Evolutionary conservation across 1,284 basidiomycete genomes (phyloP), one percentile per base, ranked within the genome.

Genomic region (Xerocomus cyaneibrunnescens): DNA sequence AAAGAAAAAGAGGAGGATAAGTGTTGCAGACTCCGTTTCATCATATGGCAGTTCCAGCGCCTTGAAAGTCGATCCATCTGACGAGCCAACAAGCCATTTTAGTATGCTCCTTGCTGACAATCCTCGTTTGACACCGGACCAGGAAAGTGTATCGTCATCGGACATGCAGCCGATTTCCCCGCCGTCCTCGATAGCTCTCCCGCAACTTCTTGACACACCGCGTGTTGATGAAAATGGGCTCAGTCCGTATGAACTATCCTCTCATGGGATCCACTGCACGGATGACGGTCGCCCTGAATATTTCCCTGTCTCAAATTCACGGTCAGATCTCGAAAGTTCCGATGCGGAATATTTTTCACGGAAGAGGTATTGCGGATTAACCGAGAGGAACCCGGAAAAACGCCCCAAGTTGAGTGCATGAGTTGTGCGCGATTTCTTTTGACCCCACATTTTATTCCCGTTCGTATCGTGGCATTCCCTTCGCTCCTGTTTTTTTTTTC

Each of bases 281-380:
- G 66, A 72, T 10, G 65, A 68, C 32, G 60, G 57, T 25, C 66
- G 62, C 34, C 52, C 69, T n/a, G 66, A 68, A 57, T 72, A 72
- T 66, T 68, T 68, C n/a, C 74, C 72, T 1, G 62, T 75, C 22
- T 75, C 71, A n/a, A 60, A 73, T 53, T 75, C 74, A 49, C 71
- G 71, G 47, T 74, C 71, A 51, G 73, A 74, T 53, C 55, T 60
- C 25, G 70, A 72, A 9, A 48, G 47, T 48, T 66, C 64, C 19
- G 64, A 69, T 49, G 48, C 57, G 43, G 64, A 66, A 52, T 28
- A 5, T 46, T 56, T 57, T 49, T 45, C 62, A 13, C 57, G 57
- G 48, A 71, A 68, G 44, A 68, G 52, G 42, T 60, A 49, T 9
- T 58, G 60, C 45, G 57, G 53, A 40, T 27, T 61, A 41, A 48